These are phyloP conservation scores for Trichoderma semiorbis DNA, from an alignment of 2,329 filamentous ascomycete species.

Conservation along the genomic window DNA sequence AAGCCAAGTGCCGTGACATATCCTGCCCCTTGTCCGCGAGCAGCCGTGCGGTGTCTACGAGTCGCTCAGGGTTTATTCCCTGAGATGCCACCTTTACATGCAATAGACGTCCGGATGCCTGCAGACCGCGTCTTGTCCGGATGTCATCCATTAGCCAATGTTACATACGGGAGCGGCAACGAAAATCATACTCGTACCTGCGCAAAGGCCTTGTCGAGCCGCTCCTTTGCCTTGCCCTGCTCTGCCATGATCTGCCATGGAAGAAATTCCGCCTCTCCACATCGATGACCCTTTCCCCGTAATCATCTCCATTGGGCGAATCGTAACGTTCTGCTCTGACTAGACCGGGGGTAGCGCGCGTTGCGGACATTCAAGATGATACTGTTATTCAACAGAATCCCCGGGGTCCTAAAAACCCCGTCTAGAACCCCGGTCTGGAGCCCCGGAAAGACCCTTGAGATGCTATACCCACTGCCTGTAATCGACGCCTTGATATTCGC, in stretches of 20 bases:
- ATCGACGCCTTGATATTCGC: not conserved
- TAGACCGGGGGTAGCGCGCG: not conserved
- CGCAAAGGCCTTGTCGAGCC: not conserved
- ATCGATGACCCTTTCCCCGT: not conserved
- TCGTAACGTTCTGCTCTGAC: not conserved
- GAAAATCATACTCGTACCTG: not conserved
- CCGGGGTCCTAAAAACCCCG: not conserved
- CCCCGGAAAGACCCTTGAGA: constrained; percentile 8
- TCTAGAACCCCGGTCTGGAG: constrained; percentile 5
- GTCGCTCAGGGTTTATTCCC: not conserved
- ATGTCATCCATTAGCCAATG: not conserved
- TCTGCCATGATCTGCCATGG: not conserved
- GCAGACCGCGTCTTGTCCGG: not conserved
- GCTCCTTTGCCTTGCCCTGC: not conserved
- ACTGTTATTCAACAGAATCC: constrained; percentile 9
- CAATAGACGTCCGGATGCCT: not conserved
- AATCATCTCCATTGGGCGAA: not conserved
- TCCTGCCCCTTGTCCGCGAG: not conserved
- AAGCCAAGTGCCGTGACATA: constrained; percentile 1
- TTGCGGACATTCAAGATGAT: not conserved
- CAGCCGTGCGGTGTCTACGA: not conserved
- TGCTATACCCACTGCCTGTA: not conserved
- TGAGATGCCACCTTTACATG: not conserved
- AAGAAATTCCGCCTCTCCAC: constrained; percentile 7
- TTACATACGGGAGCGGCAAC: not conserved